Conservation (phyloP, 805 yeast species). For the Candida orba region DNA sequence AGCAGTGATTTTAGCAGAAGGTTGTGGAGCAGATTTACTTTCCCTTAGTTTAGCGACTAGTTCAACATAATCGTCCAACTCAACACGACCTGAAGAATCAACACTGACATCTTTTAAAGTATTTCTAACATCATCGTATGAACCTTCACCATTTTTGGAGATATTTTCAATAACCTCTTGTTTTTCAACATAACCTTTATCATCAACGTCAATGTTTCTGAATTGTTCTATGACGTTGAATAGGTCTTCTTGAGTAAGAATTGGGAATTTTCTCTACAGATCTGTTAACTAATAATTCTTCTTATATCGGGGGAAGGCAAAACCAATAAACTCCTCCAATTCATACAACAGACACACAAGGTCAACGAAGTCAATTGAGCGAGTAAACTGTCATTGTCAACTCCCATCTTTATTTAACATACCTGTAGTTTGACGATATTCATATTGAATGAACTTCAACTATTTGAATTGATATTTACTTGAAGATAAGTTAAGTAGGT, state of each 20-base stretch:
- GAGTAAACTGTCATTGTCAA: too few species aligned
- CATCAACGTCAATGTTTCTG: conserved; percentile 79
- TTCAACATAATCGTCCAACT: conserved; percentile 88
- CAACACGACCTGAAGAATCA: conserved; percentile 96
- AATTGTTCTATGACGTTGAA: conserved; percentile 82
- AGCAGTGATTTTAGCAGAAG: conserved; percentile 23
- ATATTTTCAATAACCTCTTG: conserved; percentile 81
- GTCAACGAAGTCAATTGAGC: background rate
- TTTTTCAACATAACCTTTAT: conserved; percentile 91
- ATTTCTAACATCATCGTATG: conserved; percentile 91
- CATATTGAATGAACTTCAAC: conserved; percentile 31
- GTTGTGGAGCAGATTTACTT: conserved; percentile 26
- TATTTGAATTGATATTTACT: background rate
- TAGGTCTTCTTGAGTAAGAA: conserved; percentile 77
- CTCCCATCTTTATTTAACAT: conserved; percentile 20
- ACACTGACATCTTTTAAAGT: conserved; percentile 85
- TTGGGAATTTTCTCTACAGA: conserved; percentile 71
- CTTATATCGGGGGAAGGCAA: conserved; percentile 3
- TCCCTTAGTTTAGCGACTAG: conserved; percentile 76
- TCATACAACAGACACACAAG: background rate
- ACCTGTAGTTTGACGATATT: conserved; percentile 59
- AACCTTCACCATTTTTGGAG: conserved; percentile 67
- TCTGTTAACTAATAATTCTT: conserved; percentile 4
- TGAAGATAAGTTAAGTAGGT: too few species aligned
- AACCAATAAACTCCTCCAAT: background rate